Conservation (phyloP, 2,329 filamentous ascomycete genomes). For the Falciphora oryzae region DNA sequence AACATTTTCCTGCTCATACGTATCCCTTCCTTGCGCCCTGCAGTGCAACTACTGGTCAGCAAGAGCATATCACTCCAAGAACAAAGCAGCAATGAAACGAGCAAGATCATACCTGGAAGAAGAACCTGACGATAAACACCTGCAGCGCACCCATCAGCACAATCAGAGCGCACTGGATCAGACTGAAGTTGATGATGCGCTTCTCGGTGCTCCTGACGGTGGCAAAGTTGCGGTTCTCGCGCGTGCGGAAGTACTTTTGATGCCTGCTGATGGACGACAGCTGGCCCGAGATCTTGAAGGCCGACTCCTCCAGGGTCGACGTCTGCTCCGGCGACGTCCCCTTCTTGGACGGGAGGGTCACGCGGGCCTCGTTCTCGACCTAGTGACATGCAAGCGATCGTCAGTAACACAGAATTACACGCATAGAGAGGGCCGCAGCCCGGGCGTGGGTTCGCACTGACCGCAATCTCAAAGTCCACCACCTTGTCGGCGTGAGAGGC, state of each 20-base stretch:
- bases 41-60: slow-evolving; percentile 7
- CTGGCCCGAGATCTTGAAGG: slow-evolving; percentile 90
- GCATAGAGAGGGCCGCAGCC: neutral
- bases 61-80: neutral
- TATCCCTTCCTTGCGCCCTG: slow-evolving; percentile 64
- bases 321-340: slow-evolving; percentile 87
- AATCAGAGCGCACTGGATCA: slow-evolving; percentile 89
- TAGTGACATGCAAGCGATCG: slow-evolving; percentile 30
- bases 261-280: slow-evolving; percentile 92
- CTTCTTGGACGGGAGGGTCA: slow-evolving; percentile 80
- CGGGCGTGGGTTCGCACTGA: slow-evolving; percentile 37
- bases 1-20: slow-evolving; percentile 40
- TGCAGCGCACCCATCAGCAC: slow-evolving; percentile 92
- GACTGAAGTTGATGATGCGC: slow-evolving; percentile 94
- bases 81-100: neutral
- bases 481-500: slow-evolving; percentile 96
- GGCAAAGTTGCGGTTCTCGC: slow-evolving; percentile 98
- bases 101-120: slow-evolving; percentile 70
- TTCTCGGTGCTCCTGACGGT: slow-evolving; percentile 94
- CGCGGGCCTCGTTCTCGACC: slow-evolving; percentile 86
- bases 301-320: slow-evolving; percentile 80
- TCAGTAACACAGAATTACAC: neutral
- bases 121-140: slow-evolving; percentile 96
- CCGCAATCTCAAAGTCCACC: slow-evolving; percentile 96
- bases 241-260: slow-evolving; percentile 98